A percentile compares a stretch with the other conserved stretches of the same genome.
These are phyloP conservation scores for Verbena officinalis DNA, from an alignment of 257 asterid species.

Conservation along the genomic window DNA sequence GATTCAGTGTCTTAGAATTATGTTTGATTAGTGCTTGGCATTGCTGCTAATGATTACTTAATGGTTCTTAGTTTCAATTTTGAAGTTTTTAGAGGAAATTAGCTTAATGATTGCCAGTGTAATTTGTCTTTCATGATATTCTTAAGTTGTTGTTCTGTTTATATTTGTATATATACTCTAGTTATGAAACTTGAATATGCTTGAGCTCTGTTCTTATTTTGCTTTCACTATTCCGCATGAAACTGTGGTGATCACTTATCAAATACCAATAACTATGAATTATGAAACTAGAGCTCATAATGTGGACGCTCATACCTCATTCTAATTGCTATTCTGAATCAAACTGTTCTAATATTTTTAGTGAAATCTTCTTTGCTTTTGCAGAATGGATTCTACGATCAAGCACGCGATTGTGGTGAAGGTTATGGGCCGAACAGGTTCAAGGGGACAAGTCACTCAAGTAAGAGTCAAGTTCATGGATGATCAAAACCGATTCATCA, in stretches of 20 bases:
- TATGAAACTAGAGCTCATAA: not conserved
- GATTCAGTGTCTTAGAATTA: not conserved
- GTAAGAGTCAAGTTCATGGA: slow-evolving; percentile 36
- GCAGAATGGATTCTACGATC: slow-evolving; percentile 33
- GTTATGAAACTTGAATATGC: too few species aligned
- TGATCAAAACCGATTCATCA: slow-evolving; percentile 25
- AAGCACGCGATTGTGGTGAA: slow-evolving; percentile 35
- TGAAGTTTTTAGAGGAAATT: too few species aligned
- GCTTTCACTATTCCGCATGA: too few species aligned
- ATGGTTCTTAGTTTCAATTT: not conserved
- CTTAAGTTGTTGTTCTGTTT: too few species aligned
- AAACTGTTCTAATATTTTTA: not conserved
- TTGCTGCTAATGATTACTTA: not conserved
- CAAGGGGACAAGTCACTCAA: slow-evolving; percentile 35
- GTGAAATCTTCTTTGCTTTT: not conserved
- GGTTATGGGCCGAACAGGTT: slow-evolving; percentile 33
- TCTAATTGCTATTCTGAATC: not conserved
- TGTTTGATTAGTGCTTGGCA: not conserved
- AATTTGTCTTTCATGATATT: not conserved
- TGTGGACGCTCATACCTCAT: not conserved
- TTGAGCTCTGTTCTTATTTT: not conserved
- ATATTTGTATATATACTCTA: too few species aligned
- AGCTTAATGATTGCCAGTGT: too few species aligned
- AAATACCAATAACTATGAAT: not conserved
- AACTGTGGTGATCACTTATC: too few species aligned